phyloP scores from a whole-genome alignment of 176 grass and related monocot genomes.

The Triticum monococcum region DNA sequence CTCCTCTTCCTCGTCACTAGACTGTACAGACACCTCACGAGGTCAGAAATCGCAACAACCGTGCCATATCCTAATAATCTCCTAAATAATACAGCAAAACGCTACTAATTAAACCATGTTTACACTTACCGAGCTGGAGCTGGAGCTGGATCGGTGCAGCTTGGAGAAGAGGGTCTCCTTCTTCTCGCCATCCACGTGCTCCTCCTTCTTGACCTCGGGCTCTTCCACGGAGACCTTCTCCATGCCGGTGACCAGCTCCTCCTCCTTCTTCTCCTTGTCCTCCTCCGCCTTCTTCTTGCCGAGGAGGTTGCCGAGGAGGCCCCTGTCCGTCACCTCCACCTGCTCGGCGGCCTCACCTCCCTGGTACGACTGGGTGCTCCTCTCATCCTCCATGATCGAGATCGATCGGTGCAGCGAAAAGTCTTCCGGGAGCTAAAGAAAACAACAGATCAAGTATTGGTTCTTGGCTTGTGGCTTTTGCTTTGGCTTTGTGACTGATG shows the following conservation, averaged over 20 bases:
- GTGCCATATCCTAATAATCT: background rate
- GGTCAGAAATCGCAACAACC: background rate
- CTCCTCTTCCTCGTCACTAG: slow-evolving; percentile 83
- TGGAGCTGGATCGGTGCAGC: slow-evolving; percentile 75
- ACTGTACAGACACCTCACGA: slow-evolving; percentile 32
- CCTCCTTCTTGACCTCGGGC: slow-evolving; percentile 33
- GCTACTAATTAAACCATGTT: background rate
- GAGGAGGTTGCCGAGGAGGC: slow-evolving; percentile 55
- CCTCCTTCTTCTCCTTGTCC: slow-evolving; percentile 51
- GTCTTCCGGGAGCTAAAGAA: background rate
- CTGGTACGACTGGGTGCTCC: slow-evolving; percentile 46
- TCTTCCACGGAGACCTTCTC: slow-evolving; percentile 66
- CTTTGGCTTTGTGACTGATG: slow-evolving; percentile 44
- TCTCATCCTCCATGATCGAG: slow-evolving; percentile 68
- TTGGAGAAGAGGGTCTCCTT: slow-evolving; percentile 70
- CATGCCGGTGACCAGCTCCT: slow-evolving; percentile 35
- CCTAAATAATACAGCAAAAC: too few relatives aligned
- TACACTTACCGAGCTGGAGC: slow-evolving; percentile 82
- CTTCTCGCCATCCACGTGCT: slow-evolving; percentile 54
- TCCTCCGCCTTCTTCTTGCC: slow-evolving; percentile 56
- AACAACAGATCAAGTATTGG: slow-evolving; percentile 19
- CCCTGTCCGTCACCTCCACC: slow-evolving; percentile 71
- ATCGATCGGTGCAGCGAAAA: background rate
- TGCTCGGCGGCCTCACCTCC: slow-evolving; percentile 27
- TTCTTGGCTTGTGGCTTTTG: background rate